Evolutionary conservation across 2,329 filamentous ascomycete species (phyloP).

Genomic region (Aureobasidium melanogenum): DNA sequence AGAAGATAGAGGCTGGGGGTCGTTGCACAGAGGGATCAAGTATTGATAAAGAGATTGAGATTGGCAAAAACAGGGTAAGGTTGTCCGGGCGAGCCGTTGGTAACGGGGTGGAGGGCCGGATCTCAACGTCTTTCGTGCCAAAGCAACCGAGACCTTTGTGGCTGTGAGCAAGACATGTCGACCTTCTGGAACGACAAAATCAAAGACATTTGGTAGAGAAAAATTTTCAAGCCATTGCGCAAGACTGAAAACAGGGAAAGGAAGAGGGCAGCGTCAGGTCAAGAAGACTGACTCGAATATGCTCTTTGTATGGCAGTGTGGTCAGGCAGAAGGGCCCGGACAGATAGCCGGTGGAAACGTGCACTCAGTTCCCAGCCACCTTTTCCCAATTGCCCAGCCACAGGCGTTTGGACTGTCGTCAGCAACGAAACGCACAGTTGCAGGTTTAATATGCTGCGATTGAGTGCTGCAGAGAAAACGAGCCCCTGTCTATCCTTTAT

Average conservation of each 20-base stretch:
- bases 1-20: neutral
- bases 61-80: neutral
- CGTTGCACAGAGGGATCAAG: neutral
- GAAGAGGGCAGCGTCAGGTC: neutral
- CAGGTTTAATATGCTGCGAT: neutral
- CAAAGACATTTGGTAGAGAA: neutral
- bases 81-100: neutral
- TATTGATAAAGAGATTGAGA: neutral
- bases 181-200: neutral
- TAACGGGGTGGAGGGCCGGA: neutral
- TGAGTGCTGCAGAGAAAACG: neutral
- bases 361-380: neutral
- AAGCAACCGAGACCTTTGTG: neutral
- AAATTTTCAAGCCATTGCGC: neutral
- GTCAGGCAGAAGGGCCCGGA: neutral
- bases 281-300: neutral
- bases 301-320: neutral
- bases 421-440: neutral
- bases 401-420: neutral
- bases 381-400: neutral
- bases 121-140: slow-evolving; percentile 7
- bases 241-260: neutral
- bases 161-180: neutral
- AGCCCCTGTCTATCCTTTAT: neutral
- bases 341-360: neutral